A percentile compares a stretch with the other conserved stretches of the same genome.
phyloP scores from a whole-genome alignment of 495 filamentous ascomycete genomes.

The Penicillium goetzii region DNA sequence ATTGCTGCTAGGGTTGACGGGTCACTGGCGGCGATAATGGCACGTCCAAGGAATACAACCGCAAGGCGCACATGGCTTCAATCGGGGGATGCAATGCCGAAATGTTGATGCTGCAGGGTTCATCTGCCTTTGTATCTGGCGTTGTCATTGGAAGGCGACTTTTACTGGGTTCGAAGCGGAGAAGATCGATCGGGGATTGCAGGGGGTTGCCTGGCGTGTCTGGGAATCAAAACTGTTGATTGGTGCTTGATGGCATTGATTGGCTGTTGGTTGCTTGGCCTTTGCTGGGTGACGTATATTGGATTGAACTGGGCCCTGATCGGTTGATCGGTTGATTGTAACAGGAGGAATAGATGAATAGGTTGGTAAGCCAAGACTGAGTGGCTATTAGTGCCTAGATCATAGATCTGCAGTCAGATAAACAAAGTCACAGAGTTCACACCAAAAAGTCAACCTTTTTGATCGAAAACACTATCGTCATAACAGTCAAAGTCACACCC shows the following conservation, averaged over 20 bases:
- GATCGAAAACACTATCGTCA: slow-evolving; percentile 21
- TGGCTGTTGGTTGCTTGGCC: slow-evolving; percentile 3
- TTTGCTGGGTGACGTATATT: too few relatives aligned
- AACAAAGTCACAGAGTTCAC: slow-evolving; percentile 8
- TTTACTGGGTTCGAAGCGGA: not conserved
- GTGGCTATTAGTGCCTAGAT: slow-evolving; percentile 21
- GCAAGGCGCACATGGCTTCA: slow-evolving; percentile 57
- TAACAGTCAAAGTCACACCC: slow-evolving; percentile 9
- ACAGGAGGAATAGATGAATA: not conserved
- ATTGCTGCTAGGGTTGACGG: slow-evolving; percentile 17
- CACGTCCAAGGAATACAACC: slow-evolving; percentile 4
- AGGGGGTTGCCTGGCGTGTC: not conserved
- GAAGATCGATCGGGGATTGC: not conserved
- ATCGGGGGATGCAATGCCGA: slow-evolving; percentile 48
- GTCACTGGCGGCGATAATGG: slow-evolving; percentile 17
- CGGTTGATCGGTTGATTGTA: not conserved
- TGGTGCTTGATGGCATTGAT: slow-evolving; percentile 1
- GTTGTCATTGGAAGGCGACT: not conserved
- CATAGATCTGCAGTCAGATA: slow-evolving; percentile 15
- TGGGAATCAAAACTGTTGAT: not conserved
- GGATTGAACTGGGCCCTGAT: not conserved
- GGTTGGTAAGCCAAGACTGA: slow-evolving; percentile 2
- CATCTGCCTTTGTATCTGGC: not conserved
- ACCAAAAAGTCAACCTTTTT: slow-evolving; percentile 6
- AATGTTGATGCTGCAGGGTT: slow-evolving; percentile 62